Evolutionary conservation across 257 asterid species (phyloP).

Genomic region (Leonotis leonurus): DNA sequence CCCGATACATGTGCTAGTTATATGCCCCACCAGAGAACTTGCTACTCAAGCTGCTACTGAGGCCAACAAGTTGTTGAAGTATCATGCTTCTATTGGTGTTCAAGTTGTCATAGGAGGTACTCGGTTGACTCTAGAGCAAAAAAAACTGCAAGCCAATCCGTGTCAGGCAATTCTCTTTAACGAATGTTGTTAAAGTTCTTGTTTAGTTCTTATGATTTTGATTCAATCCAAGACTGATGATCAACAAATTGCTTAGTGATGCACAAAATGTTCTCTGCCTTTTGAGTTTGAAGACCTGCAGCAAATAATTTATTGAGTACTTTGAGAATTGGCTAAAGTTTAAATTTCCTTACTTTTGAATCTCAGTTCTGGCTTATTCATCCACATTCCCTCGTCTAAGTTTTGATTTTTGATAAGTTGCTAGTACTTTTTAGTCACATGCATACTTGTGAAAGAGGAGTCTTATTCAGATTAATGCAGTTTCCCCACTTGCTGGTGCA

Average conservation of each 20-base stretch:
- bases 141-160: constrained; percentile 88
- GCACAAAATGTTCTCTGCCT: no score
- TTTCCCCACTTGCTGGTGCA: not conserved
- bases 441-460: not conserved
- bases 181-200: not conserved
- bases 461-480: not conserved
- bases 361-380: not conserved
- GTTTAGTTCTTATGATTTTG: not conserved
- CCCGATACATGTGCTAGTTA: constrained; percentile 72
- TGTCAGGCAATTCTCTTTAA: constrained; percentile 55
- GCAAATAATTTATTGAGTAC: no score
- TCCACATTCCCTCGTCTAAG: no score
- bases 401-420: no score
- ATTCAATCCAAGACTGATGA: not conserved
- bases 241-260: not conserved
- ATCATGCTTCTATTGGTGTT: constrained; percentile 87
- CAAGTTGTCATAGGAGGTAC: constrained; percentile 99
- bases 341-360: not conserved
- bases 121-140: constrained; percentile 77
- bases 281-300: not conserved
- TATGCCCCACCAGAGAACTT: constrained; percentile 95
- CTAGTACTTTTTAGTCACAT: no score
- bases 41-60: constrained; percentile 95
- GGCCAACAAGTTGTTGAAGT: constrained; percentile 80
- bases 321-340: no score